Base-by-base conservation (phyloP, 106 monocot genomes). In the Dendrobium chrysotoxum region DNA sequence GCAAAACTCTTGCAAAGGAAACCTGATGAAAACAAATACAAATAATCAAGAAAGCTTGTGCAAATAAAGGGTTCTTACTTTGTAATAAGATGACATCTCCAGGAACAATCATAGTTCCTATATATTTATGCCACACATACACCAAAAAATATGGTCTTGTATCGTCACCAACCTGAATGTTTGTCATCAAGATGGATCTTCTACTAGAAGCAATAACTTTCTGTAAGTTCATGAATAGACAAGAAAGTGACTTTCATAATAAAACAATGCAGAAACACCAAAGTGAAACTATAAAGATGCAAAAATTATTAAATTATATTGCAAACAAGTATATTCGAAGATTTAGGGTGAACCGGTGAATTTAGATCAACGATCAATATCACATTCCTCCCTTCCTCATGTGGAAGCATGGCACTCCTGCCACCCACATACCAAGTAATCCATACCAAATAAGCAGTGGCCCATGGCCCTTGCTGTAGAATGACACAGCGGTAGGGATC, bases 21-120 rank as follows among this genome's bases (percentile, higher is more conserved):
- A 64, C 64, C 21, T 64, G 23, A n/a, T 35, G 35, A 35, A 35
- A 35, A 35, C 35, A 35, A 35, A 35, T 35, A 35, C 35, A 35
- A 35, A 35, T 64, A 23, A 23, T 64, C 35, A 64, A 64, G 64
- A 64, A 64, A 64, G 7, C 23, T 23, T 23, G 16, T 5, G 21
- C 64, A 64, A 21, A 23, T 23, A 64, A 64, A 64, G 23, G 35
- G 64, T 44, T 53, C 90, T 90, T 53, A 90, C 90, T 90, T 83
- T 90, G 90, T 68, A 90, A 71, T 65, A 90, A 80, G 67, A 90
- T 78, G 70, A 90, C 70, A 75, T 87, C 90, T 50, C 87, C 90
- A 68, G 78, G 75, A 70, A 71, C 72, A 47, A 87, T 58, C 80
- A 40, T 83, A 66, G 90, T 80, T 54, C 78, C 73, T 28, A 83